Evolutionary conservation across 371 early-diverging fungal genomes (phyloP).

Genomic region (Chytridium lagenaria): DNA sequence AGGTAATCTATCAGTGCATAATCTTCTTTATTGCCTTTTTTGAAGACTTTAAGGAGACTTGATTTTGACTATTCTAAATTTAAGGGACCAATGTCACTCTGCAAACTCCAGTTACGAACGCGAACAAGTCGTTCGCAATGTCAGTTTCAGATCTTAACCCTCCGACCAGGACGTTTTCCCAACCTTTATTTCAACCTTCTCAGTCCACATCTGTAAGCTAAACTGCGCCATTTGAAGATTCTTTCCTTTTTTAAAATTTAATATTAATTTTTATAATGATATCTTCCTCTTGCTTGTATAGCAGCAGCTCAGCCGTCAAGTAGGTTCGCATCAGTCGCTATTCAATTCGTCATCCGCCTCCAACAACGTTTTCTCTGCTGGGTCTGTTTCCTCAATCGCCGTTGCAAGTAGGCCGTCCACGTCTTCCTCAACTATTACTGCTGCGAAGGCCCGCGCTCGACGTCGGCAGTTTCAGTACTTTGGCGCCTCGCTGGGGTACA

Average conservation of each 20-base stretch:
- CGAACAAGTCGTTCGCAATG: conserved; percentile 4
- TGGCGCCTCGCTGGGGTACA: conserved; percentile 8
- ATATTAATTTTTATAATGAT: background rate
- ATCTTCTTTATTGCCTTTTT: background rate
- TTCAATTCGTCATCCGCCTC: no score
- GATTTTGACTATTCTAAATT: background rate
- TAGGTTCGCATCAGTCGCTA: no score
- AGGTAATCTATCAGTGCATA: background rate
- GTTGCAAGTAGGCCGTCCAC: no score
- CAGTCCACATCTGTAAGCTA: background rate
- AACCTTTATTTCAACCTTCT: background rate
- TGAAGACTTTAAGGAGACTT: background rate
- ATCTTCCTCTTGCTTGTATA: background rate
- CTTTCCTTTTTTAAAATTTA: background rate
- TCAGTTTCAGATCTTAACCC: conserved; percentile 17
- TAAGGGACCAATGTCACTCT: background rate
- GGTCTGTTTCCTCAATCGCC: no score
- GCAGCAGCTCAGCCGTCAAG: no score
- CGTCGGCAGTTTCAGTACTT: conserved; percentile 12
- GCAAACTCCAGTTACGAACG: background rate
- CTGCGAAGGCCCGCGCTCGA: background rate
- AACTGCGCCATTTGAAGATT: background rate
- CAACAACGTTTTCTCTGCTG: no score
- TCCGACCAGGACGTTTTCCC: background rate
- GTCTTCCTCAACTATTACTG: background rate